Percentiles rank a stretch among this genome's conserved stretches.
Evolutionary conservation across 2,329 filamentous ascomycete species (phyloP).

Genomic region (Pseudogymnoascus sp.): DNA sequence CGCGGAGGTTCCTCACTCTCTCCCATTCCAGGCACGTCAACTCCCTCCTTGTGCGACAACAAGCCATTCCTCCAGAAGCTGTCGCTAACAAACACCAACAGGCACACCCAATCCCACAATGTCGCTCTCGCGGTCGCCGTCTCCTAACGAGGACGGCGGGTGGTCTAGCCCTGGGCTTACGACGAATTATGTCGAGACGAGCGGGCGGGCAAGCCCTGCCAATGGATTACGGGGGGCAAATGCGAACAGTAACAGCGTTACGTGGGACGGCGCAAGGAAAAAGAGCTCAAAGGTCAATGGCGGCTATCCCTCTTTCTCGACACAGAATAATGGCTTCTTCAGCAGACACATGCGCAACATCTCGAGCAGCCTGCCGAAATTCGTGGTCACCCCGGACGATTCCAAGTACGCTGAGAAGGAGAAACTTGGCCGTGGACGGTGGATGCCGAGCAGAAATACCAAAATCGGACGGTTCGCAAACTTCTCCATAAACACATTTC

Average conservation of each 20-base stretch:
- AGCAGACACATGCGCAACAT: slow-evolving; percentile 73
- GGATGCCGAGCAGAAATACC: slow-evolving; percentile 39
- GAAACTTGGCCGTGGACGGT: slow-evolving; percentile 56
- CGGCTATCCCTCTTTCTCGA: slow-evolving; percentile 70
- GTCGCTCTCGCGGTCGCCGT: slow-evolving; percentile 82
- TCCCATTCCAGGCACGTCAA: slow-evolving; percentile 22
- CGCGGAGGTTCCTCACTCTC: slow-evolving; percentile 18
- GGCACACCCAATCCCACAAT: slow-evolving; percentile 54
- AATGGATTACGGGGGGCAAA: slow-evolving; percentile 40
- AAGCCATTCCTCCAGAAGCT: neutral
- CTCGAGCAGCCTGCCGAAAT: slow-evolving; percentile 69
- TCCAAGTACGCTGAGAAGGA: slow-evolving; percentile 63
- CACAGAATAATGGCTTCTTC: slow-evolving; percentile 80
- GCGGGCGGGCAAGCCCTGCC: slow-evolving; percentile 59
- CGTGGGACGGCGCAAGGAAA: slow-evolving; percentile 77
- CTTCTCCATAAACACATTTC: slow-evolving; percentile 44
- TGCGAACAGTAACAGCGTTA: slow-evolving; percentile 48
- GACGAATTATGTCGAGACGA: slow-evolving; percentile 47
- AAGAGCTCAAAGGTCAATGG: slow-evolving; percentile 65
- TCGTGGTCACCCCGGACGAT: slow-evolving; percentile 45
- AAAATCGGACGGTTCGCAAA: slow-evolving; percentile 39
- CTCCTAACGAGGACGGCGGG: slow-evolving; percentile 72
- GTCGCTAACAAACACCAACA: slow-evolving; percentile 21
- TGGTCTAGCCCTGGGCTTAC: slow-evolving; percentile 80
- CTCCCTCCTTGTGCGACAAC: neutral